Conservation (phyloP, 805 yeast genomes). For the Priceomyces castillae region DNA sequence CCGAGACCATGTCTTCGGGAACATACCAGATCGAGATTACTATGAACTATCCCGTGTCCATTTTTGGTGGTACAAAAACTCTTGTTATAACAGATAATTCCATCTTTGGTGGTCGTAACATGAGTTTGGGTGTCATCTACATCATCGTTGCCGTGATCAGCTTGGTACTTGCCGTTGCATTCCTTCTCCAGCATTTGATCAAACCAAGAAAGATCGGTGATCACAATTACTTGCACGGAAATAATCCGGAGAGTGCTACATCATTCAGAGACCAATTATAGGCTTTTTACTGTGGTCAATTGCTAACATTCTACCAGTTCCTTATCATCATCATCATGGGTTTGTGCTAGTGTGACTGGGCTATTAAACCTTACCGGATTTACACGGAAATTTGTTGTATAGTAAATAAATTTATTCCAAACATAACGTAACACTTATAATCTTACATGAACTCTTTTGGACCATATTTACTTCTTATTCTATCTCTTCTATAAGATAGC, state of each 20-base stretch:
- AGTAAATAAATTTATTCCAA: too few relatives aligned
- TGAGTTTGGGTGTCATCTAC: constrained; percentile 81
- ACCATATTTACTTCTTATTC: too few relatives aligned
- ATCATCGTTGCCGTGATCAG: constrained; percentile 79
- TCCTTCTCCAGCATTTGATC: constrained; percentile 76
- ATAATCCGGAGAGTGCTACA: constrained; percentile 16
- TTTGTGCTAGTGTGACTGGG: too few relatives aligned
- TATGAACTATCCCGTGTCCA: constrained; percentile 75
- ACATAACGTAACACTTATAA: too few relatives aligned
- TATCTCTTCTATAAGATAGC: too few relatives aligned
- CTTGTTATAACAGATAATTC: constrained; percentile 78
- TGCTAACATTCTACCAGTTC: background rate
- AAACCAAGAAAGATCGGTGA: constrained; percentile 86
- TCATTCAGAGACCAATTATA: constrained; percentile 27
- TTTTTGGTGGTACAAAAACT: constrained; percentile 87
- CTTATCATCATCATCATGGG: too few relatives aligned
- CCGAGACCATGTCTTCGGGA: constrained; percentile 56
- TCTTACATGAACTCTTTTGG: too few relatives aligned
- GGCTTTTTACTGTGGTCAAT: background rate
- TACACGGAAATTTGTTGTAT: too few relatives aligned
- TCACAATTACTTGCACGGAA: constrained; percentile 53
- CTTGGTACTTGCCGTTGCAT: constrained; percentile 66
- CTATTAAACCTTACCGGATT: too few relatives aligned
- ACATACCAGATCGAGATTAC: constrained; percentile 66
- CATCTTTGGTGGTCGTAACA: constrained; percentile 83